Base-by-base conservation (phyloP, 768 basidiomycete genomes). In the Cubamyces lactineus region DNA sequence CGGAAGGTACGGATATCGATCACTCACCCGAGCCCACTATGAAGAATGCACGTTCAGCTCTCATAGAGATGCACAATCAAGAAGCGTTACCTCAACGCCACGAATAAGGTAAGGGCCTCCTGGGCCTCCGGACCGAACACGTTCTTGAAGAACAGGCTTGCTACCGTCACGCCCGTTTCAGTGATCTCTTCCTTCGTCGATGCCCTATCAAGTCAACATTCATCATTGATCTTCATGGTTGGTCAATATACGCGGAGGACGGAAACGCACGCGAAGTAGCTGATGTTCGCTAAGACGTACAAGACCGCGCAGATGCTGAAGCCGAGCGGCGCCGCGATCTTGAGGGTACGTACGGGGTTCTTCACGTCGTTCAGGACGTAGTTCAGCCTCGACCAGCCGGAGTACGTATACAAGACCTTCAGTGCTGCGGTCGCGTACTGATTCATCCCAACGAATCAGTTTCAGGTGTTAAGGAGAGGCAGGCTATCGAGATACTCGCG, bases 321-420 rank as follows among this genome's bases (percentile, higher is more conserved):
- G 0, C 84, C 85, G 16, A 86, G 79, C 0, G 84, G 85, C 0
- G 82, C 85, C 0, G 85, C 84, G 30, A 86, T 84, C 70, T 84
- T 84, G 50, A 87, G 78, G 5, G 86, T 87, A 39, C 82, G 78
- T 1, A 85, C 76, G 0, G 85, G 85, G 63, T 86, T 73, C 62
- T 79, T 81, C 54, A 86, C 84, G 7, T 86, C 82, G 71, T 85
- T 86, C 53, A 86, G 70, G 3, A 86, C 84, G 53, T 83, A 84
- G 66, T 85, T 85, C 21, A 82, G 79, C 46, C 80, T 82, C 1
- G 80, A 81, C 84, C 85, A 85, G 4, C 84, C 84, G 0, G 67
- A 38, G 54, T 79, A 82, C 0, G 79, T 67, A 51, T 76, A 74
- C 21, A 86, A 70, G 23, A 86, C 82, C 62, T 86, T 84, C 78